These are phyloP conservation scores for Deinandra increscens DNA, from an alignment of 129 eudicot genomes.

Conservation along the genomic window DNA sequence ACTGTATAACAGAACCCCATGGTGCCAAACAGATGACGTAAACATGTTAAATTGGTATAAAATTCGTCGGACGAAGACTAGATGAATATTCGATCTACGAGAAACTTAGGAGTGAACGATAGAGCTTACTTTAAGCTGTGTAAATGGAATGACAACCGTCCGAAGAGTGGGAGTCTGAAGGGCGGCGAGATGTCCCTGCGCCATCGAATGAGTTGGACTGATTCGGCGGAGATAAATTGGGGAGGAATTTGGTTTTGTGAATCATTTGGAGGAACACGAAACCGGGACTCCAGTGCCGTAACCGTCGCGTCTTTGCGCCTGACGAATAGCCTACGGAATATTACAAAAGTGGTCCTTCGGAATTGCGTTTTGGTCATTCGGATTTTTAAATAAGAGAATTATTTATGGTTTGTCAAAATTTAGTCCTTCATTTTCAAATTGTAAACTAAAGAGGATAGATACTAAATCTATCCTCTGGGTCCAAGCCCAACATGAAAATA, in stretches of 20 bases:
- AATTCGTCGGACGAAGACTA: no score
- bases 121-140: slow-evolving; percentile 48
- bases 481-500: no score
- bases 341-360: background rate
- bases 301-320: background rate
- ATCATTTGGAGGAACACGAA: background rate
- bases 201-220: slow-evolving; percentile 10
- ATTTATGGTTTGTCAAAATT: no score
- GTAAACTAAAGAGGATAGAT: no score
- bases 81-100: background rate
- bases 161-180: slow-evolving; percentile 42
- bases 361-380: no score
- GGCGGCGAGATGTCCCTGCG: no score
- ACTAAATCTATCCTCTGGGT: no score
- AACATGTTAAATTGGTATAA: no score
- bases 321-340: background rate
- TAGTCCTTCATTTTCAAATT: no score
- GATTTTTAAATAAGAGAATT: no score
- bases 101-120: background rate
- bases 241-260: background rate
- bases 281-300: slow-evolving; percentile 17
- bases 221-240: background rate
- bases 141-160: slow-evolving; percentile 53
- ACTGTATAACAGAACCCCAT: no score
- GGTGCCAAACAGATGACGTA: background rate